phyloP scores from a whole-genome alignment of 2,329 filamentous ascomycete genomes.

The Didymella pomorum region DNA sequence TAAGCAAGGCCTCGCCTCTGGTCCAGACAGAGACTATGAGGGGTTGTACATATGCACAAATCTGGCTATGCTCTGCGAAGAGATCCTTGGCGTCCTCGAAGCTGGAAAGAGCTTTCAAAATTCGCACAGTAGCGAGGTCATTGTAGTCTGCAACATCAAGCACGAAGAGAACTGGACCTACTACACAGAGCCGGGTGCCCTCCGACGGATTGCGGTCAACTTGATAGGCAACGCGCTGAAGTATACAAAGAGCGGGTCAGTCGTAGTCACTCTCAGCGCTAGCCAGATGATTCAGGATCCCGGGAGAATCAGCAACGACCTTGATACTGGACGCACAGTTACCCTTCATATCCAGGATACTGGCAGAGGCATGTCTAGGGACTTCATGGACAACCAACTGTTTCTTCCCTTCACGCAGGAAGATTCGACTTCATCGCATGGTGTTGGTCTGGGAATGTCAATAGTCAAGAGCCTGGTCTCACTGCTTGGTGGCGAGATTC shows the following conservation, averaged over 20 bases:
- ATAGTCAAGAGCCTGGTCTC: constrained; percentile 31
- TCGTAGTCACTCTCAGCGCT: constrained; percentile 5
- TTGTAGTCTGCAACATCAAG: constrained; percentile 8
- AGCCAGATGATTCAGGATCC: background rate
- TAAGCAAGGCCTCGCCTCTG: constrained; percentile 11
- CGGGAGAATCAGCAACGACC: constrained; percentile 4
- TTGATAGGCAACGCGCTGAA: constrained; percentile 35
- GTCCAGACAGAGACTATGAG: constrained; percentile 24
- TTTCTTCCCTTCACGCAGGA: constrained; percentile 35
- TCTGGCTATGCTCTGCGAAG: constrained; percentile 15
- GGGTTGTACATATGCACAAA: constrained; percentile 24
- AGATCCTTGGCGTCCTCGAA: constrained; percentile 11
- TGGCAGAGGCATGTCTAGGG: constrained; percentile 30
- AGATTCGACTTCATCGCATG: constrained; percentile 23
- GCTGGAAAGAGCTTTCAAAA: constrained; percentile 7
- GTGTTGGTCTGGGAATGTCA: constrained; percentile 33
- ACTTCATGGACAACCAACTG: constrained; percentile 27
- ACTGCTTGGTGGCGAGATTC: constrained; percentile 27
- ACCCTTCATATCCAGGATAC: constrained; percentile 40
- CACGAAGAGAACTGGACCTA: constrained; percentile 18
- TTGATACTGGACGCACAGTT: background rate
- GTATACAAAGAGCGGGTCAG: constrained; percentile 26
- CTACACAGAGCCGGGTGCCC: constrained; percentile 21
- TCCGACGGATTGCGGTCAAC: constrained; percentile 30
- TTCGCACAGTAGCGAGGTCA: background rate